These are phyloP conservation scores for Zea luxurians DNA, from an alignment of 176 grass and related monocot species.

Conservation along the genomic window DNA sequence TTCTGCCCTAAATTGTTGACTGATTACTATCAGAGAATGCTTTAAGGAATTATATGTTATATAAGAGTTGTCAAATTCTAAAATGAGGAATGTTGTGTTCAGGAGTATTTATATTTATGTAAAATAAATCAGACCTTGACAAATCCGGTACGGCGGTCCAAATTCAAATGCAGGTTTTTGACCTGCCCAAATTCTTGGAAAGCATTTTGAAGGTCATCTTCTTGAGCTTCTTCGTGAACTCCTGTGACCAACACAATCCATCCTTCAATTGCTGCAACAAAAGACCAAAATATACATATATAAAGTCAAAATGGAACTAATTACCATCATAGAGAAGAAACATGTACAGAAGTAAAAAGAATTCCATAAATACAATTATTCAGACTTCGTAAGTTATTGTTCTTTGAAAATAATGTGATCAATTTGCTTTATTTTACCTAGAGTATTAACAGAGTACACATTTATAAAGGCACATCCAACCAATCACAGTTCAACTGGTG, in stretches of 20 bases:
- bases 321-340: not conserved
- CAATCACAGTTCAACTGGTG: not conserved
- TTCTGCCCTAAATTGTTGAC: not conserved
- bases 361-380: not conserved
- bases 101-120: not conserved
- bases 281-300: constrained; percentile 4
- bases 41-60: not conserved
- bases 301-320: constrained; percentile 15
- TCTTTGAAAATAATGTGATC: no score
- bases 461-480: not conserved
- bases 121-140: constrained; percentile 62
- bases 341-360: not conserved
- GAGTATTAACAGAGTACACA: not conserved
- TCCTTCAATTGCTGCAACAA: constrained; percentile 72
- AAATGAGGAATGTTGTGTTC: not conserved
- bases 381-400: not conserved
- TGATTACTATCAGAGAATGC: not conserved
- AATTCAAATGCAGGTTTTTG: constrained; percentile 89
- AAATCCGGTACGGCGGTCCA: constrained; percentile 85
- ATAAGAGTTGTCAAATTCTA: not conserved
- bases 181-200: constrained; percentile 76
- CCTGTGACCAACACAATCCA: constrained; percentile 89
- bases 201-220: constrained; percentile 76
- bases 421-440: not conserved
- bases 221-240: constrained; percentile 83